Conservation (phyloP, 2,329 filamentous ascomycete genomes). For the Camptophora hylomeconis region DNA sequence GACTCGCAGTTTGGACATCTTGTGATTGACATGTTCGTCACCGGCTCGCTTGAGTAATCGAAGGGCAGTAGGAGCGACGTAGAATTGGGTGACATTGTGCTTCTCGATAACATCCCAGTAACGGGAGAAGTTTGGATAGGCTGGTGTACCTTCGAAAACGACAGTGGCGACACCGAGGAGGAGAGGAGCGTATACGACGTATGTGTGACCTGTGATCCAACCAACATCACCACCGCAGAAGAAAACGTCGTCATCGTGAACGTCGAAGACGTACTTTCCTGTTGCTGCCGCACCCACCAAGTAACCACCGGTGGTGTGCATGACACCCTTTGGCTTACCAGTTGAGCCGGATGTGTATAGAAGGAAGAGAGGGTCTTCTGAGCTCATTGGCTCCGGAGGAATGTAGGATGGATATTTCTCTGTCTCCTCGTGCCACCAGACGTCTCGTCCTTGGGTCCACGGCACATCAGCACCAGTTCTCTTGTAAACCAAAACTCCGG, state of each 20-base stretch:
- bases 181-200: conserved; percentile 91
- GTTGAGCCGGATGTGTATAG: conserved; percentile 97
- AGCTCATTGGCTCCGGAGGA: conserved; percentile 74
- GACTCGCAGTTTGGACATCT: conserved; percentile 81
- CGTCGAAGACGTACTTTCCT: conserved; percentile 97
- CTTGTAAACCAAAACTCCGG: conserved; percentile 80
- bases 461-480: conserved; percentile 87
- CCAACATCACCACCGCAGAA: conserved; percentile 98
- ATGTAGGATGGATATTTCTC: conserved; percentile 94
- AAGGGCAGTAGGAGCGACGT: conserved; percentile 89
- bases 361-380: conserved; percentile 92
- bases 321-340: conserved; percentile 95
- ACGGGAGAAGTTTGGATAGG: conserved; percentile 92
- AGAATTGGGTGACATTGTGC: conserved; percentile 93
- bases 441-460: conserved; percentile 76
- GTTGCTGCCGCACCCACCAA: conserved; percentile 86
- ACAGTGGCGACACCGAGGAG: conserved; percentile 87
- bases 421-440: conserved; percentile 98
- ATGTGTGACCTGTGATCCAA: conserved; percentile 98
- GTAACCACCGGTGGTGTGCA: conserved; percentile 95
- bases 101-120: conserved; percentile 99
- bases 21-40: conserved; percentile 75
- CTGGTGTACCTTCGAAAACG: conserved; percentile 94
- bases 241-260: conserved; percentile 84
- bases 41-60: conserved; percentile 90